Percentiles rank a stretch among this genome's conserved stretches.
phyloP scores from a whole-genome alignment of 2,329 filamentous ascomycete genomes.

The Ceratocystiopsis minuta region DNA sequence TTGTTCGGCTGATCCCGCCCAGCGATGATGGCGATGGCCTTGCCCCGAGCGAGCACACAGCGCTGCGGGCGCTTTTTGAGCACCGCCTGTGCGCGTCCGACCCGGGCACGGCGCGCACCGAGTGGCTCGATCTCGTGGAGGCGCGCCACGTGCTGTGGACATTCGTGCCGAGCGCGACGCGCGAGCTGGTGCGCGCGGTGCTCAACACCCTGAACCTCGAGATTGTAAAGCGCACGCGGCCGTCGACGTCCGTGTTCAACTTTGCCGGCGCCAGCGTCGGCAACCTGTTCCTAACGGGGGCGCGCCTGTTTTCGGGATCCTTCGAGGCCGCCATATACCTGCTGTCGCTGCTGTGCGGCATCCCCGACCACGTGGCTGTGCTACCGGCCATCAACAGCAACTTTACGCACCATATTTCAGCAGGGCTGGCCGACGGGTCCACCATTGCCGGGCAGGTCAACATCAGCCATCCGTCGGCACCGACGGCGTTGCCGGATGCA shows the following conservation, averaged over 20 bases:
- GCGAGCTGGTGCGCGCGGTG: conserved; percentile 59
- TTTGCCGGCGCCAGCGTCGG: conserved; percentile 61
- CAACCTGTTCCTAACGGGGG: conserved; percentile 68
- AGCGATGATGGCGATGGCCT: conserved; percentile 12
- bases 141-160: conserved; percentile 62
- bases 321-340: conserved; percentile 90
- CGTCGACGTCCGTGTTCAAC: conserved; percentile 51
- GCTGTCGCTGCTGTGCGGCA: conserved; percentile 69
- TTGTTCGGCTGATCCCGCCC: conserved; percentile 77
- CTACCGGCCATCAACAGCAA: conserved; percentile 88
- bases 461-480: conserved; percentile 66
- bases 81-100: conserved; percentile 51
- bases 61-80: conserved; percentile 75
- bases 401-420: conserved; percentile 87
- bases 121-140: conserved; percentile 84
- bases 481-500: conserved; percentile 30
- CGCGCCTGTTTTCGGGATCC: conserved; percentile 75
- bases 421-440: conserved; percentile 56
- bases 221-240: conserved; percentile 57
- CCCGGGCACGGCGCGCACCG: conserved; percentile 42
- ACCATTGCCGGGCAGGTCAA: conserved; percentile 82
- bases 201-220: conserved; percentile 63
- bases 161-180: conserved; percentile 49
- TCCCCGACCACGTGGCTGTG: conserved; percentile 58
- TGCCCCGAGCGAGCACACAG: conserved; percentile 45